A percentile compares a stretch with the other conserved stretches of the same genome.
Evolutionary conservation across 345 rosid genomes (phyloP).

Genomic region (Psidium friedrichsthalianum): DNA sequence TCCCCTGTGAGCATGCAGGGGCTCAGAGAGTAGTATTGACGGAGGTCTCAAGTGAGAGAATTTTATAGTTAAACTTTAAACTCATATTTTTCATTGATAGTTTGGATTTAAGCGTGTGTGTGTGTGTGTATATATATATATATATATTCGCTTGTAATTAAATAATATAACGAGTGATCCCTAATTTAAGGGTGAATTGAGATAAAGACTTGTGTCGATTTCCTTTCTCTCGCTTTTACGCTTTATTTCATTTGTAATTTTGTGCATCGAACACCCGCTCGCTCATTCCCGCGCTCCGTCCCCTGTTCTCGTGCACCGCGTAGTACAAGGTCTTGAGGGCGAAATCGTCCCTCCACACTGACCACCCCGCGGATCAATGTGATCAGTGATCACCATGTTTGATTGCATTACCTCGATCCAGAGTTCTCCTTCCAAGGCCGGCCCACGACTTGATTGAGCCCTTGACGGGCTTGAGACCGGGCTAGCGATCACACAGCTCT

Average conservation of each 20-base stretch:
- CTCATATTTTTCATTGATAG: no score
- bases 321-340: background rate
- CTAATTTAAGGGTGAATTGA: fast-evolving
- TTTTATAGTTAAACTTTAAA: no score
- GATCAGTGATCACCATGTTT: background rate
- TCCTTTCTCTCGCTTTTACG: no score
- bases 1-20: no score
- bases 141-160: no score
- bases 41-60: no score
- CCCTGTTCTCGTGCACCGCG: background rate
- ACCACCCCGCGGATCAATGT: background rate
- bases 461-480: conserved; percentile 11
- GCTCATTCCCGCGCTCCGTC: conserved; percentile 25
- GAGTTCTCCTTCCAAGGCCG: background rate
- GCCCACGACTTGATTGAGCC: background rate
- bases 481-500: conserved; percentile 23
- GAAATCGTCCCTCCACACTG: background rate
- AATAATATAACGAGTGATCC: no score
- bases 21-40: no score
- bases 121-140: no score
- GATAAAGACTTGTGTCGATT: no score
- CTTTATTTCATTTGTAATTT: no score
- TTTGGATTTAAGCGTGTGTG: no score
- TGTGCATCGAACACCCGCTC: conserved; percentile 15
- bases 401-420: background rate